Percentiles rank a stretch among this genome's conserved stretches.
phyloP scores from a whole-genome alignment of 2,329 filamentous ascomycete genomes.

The Macrophomina phaseolina region DNA sequence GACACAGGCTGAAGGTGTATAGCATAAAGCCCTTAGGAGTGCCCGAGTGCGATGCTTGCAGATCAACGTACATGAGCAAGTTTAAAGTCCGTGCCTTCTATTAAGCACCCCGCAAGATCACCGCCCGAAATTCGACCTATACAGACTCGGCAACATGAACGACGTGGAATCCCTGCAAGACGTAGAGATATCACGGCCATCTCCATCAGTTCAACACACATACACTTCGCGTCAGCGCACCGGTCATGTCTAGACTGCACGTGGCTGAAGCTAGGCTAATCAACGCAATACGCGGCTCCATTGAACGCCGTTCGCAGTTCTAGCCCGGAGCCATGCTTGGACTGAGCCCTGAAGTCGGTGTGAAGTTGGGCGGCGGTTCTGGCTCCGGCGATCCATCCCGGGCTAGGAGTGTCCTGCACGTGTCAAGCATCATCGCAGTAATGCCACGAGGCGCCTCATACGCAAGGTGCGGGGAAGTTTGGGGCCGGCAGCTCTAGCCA shows the following conservation, averaged over 20 bases:
- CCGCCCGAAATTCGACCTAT: no score
- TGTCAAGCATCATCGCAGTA: background rate
- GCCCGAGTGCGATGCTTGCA: no score
- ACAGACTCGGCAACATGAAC: no score
- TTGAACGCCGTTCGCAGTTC: background rate
- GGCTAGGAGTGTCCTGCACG: background rate
- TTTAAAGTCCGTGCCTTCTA: no score
- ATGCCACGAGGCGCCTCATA: conserved; percentile 5
- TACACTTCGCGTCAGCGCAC: background rate
- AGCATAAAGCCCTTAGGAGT: no score
- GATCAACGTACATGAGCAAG: no score
- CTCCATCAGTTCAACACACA: no score
- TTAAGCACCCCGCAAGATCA: no score
- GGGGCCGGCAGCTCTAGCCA: background rate
- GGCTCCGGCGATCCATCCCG: background rate
- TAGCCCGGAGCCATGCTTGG: background rate
- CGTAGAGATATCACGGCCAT: no score
- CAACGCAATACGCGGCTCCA: background rate
- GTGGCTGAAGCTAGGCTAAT: background rate
- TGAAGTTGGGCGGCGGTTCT: background rate
- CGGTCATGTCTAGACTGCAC: background rate
- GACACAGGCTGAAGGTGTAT: no score
- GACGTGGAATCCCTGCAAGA: no score
- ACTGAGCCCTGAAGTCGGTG: background rate
- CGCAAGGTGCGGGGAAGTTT: background rate